Base-by-base conservation (phyloP, 805 yeast species). In the Brettanomyces bruxellensis region DNA sequence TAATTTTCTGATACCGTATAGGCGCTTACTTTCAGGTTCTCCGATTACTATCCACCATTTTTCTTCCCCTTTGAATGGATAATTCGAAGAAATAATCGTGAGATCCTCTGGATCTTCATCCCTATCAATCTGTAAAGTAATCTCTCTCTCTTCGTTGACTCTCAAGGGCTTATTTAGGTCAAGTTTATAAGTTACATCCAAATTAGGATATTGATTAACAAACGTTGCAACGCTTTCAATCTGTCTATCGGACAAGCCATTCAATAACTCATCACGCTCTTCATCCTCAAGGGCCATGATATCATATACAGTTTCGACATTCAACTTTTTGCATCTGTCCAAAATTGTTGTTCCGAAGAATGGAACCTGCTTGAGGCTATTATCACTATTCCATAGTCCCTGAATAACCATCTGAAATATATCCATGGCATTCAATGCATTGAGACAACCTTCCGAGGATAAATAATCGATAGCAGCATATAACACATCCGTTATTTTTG, bases 31-130 rank as follows among this genome's bases (percentile, higher is more conserved):
- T 1, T 64, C 59, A 1, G 73, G 56, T 51, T 85, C 85, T 4
- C 98, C 97, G 37, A 90, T 64, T 5, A 91, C 83, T 22, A 91
- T 59, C 95, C 97, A 90, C 98, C 97, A 77, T 48, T 71, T 73
- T 57, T 86, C 93, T 6, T 68, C 59, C 64, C 84, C 87, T 2
- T 67, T 58, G 43, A 58, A 64, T 4, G 95, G 90, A 58, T 69
- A 86, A 39, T 56, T 62, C n/a, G 78, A 75, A 4, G 87, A 68
- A 9, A 70, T 72, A 3, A 83, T 91, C 3, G 64, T 61, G 38
- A 82, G 59, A 51, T 82, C 86, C 2, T 71, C 77, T 4, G 83
- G 79, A 40, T 81, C 95, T 53, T 89, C 96, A 57, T 90, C 96
- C 54, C 87, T 72, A 5, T 75, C 72, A 3, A 85, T 57, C 0